phyloP scores from a whole-genome alignment of 83 land plant genomes.

The Isoetes engelmannii region DNA sequence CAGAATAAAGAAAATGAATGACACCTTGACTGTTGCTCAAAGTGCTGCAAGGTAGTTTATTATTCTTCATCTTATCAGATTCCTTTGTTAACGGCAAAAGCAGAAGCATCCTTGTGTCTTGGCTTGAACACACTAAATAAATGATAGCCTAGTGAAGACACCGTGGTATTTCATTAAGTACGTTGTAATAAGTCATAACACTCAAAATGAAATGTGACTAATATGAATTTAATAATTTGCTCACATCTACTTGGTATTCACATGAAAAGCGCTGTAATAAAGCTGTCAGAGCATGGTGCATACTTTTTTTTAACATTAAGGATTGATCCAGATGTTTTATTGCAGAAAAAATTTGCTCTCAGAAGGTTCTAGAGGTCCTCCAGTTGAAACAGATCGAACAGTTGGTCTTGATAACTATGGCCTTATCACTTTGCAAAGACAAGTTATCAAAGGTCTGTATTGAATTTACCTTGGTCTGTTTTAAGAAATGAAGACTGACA shows the following conservation, averaged over 20 bases:
- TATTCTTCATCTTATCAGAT: no score
- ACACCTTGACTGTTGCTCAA: constrained; percentile 16
- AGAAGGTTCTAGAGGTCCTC: constrained; percentile 14
- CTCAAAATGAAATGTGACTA: no score
- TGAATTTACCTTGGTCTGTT: not conserved
- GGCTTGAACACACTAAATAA: no score
- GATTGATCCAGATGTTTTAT: not conserved
- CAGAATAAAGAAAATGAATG: constrained; percentile 29
- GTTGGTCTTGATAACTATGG: constrained; percentile 74
- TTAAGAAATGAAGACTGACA: not conserved
- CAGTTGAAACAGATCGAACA: constrained; percentile 53
- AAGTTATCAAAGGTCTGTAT: constrained; percentile 69
- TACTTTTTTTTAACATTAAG: not conserved
- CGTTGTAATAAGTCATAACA: no score
- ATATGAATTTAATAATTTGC: no score
- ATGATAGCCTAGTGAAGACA: no score
- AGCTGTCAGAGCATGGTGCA: not conserved
- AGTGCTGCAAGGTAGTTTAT: not conserved
- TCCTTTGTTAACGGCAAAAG: no score
- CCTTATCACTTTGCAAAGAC: constrained; percentile 65
- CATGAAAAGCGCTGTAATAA: not conserved
- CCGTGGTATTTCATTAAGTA: no score
- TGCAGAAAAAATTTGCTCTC: not conserved
- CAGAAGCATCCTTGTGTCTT: not conserved
- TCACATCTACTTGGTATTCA: no score